Base-by-base conservation (phyloP, 148 eudicot species). In the Camellia sinensis region DNA sequence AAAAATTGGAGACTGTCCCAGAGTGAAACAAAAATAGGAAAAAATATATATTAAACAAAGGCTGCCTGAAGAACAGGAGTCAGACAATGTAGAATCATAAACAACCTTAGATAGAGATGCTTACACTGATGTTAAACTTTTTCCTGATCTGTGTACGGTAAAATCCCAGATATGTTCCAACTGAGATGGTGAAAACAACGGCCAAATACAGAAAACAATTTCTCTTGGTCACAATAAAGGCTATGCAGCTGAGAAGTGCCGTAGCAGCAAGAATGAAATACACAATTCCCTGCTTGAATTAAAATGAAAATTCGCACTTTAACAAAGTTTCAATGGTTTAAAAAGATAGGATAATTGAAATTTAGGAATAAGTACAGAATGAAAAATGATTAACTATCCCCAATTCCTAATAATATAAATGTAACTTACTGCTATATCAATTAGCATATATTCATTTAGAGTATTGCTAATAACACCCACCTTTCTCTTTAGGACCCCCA, bases 121-220 rank as follows among this genome's bases (percentile, higher is more conserved):
- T 84, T 81, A 96, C 99, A 83, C 84, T 88, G 63, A 96, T 92
- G 80, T 93, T 96, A 83, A 96, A 93, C 82, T 91, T 96, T 68
- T 87, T 93, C 81, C 91, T 89, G 29, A 94, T 92, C 80, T 84
- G 89, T 22, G 90, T 84, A 40, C 97, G 91, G 80, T 80, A 85
- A 75, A 86, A 93, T 18, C 99, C 99, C 83, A 86, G 3, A 83
- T 92, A 93, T 6, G 81, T 77, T 73, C 94, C 97, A 40, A 92
- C 54, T 52, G 88, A 93, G 78, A 93, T 74, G 37, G 91, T 82
- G 56, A 86, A 88, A 81, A 88, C 88, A 67, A 89, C 80, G 2
- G 85, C 89, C 81, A 93, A 71, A 87, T 90, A 96, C 7, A 96
- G 83, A 80, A 91, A 93, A 82, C 78, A 83, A 60, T 67, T 89